A percentile compares a stretch with the other conserved stretches of the same genome.
Conservation (phyloP, 164 flowering plant species). For the Vitis labrusca region DNA sequence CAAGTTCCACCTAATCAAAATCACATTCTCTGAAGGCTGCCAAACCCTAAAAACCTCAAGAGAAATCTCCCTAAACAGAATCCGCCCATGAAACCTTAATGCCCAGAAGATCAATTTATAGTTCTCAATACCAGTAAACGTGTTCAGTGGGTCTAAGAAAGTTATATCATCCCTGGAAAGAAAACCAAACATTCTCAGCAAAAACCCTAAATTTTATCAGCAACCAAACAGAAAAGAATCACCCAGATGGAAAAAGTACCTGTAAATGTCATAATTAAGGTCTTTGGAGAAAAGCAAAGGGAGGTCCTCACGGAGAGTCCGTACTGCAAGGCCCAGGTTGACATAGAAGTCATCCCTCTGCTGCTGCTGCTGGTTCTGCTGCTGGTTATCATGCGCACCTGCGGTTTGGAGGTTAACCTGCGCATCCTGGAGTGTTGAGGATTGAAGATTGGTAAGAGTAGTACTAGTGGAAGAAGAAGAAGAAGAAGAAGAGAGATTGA, state of each 20-base stretch:
- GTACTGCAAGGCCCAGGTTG: constrained; percentile 80
- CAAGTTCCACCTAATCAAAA: constrained; percentile 84
- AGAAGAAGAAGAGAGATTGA: constrained; percentile 8
- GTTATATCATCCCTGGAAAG: constrained; percentile 77
- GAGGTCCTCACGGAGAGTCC: constrained; percentile 90
- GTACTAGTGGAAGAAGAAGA: constrained; percentile 12
- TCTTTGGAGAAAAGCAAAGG: constrained; percentile 74
- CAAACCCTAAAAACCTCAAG: constrained; percentile 71
- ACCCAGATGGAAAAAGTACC: constrained; percentile 44
- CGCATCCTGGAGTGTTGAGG: constrained; percentile 32
- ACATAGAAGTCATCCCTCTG: constrained; percentile 73
- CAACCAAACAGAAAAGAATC: neutral
- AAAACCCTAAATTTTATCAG: neutral
- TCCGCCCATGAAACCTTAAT: constrained; percentile 74
- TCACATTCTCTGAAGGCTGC: constrained; percentile 84
- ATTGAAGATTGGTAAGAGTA: constrained; percentile 40
- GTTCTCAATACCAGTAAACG: constrained; percentile 81
- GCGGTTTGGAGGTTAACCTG: constrained; percentile 34
- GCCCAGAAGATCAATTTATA: constrained; percentile 92
- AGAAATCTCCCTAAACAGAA: constrained; percentile 71
- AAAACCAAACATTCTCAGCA: neutral
- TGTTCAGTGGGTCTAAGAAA: constrained; percentile 78
- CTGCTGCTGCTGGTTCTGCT: constrained; percentile 14
- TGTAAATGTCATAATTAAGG: constrained; percentile 87
- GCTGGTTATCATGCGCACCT: constrained; percentile 33